phyloP scores from a whole-genome alignment of 2,329 filamentous ascomycete genomes.

The Botrytis medusae region DNA sequence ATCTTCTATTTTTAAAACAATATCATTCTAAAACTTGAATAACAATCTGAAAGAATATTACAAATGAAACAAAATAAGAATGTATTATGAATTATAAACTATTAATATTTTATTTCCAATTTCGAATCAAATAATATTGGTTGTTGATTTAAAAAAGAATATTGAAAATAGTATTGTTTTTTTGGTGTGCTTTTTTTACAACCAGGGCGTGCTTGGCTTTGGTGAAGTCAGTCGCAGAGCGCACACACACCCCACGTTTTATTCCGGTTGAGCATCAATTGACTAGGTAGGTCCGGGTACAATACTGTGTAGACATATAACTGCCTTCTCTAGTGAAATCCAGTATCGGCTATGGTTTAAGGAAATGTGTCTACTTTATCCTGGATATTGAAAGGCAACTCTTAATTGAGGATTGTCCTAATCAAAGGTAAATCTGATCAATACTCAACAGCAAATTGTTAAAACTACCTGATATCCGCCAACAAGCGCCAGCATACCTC shows the following conservation, averaged over 20 bases:
- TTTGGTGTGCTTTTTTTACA: too few relatives aligned
- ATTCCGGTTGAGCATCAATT: background rate
- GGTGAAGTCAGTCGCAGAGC: background rate
- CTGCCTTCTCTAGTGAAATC: background rate
- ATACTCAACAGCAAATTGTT: background rate
- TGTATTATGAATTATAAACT: too few relatives aligned
- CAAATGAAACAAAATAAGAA: too few relatives aligned
- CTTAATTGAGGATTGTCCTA: conserved; percentile 6
- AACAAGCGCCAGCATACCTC: background rate
- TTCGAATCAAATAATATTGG: too few relatives aligned
- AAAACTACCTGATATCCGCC: background rate
- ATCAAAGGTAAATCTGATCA: background rate
- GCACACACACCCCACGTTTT: background rate
- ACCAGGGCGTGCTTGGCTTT: too few relatives aligned
- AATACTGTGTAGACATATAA: background rate
- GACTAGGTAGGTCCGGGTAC: background rate
- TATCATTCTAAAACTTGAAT: too few relatives aligned
- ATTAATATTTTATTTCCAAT: too few relatives aligned
- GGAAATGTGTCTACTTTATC: conserved; percentile 5
- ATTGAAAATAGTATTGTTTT: too few relatives aligned
- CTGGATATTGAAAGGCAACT: background rate
- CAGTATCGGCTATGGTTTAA: background rate
- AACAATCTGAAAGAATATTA: too few relatives aligned
- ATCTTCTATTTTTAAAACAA: too few relatives aligned
- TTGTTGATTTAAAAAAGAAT: too few relatives aligned